Evolutionary conservation across 1,284 basidiomycete genomes (phyloP).

Genomic region (Trichosporon ovoides): DNA sequence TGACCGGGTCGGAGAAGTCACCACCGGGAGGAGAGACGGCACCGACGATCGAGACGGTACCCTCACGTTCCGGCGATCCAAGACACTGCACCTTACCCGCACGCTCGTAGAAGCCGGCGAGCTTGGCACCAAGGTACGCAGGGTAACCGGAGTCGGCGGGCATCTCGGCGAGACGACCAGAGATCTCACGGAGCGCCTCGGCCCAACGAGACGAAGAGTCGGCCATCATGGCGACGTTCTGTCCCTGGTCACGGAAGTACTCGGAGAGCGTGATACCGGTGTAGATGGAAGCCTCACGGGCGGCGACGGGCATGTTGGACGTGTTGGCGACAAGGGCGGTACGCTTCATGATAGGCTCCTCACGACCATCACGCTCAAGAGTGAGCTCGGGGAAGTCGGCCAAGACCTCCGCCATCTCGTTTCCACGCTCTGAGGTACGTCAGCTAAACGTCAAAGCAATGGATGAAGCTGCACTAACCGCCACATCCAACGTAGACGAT

Average conservation of each 20-base stretch:
- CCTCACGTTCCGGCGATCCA: constrained; percentile 80
- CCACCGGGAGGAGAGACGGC: constrained; percentile 98
- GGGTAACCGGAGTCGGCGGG: constrained; percentile 99
- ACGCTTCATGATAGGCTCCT: constrained; percentile 99
- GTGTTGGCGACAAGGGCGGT: constrained; percentile 99
- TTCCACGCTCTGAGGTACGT: constrained; percentile 24
- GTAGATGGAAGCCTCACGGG: constrained; percentile 98
- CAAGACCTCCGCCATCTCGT: constrained; percentile 92
- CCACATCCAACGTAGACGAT: constrained; percentile 92
- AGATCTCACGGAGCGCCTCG: constrained; percentile 98
- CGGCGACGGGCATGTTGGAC: constrained; percentile 99
- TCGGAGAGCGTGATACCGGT: constrained; percentile 99
- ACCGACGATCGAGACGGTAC: constrained; percentile 97
- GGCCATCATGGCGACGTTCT: constrained; percentile 99
- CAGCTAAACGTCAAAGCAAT: constrained; percentile 5
- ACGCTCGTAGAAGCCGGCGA: constrained; percentile 97
- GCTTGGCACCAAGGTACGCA: constrained; percentile 91
- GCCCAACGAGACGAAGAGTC: constrained; percentile 99
- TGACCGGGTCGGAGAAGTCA: constrained; percentile 99
- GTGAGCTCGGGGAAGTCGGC: constrained; percentile 95
- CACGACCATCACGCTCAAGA: constrained; percentile 79
- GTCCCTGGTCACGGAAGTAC: constrained; percentile 98
- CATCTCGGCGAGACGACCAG: constrained; percentile 98
- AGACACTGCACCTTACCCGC: constrained; percentile 95
- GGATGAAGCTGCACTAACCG: constrained; percentile 55